Conservation (phyloP, 441 rosid genomes). For the Aquilaria agallochum region DNA sequence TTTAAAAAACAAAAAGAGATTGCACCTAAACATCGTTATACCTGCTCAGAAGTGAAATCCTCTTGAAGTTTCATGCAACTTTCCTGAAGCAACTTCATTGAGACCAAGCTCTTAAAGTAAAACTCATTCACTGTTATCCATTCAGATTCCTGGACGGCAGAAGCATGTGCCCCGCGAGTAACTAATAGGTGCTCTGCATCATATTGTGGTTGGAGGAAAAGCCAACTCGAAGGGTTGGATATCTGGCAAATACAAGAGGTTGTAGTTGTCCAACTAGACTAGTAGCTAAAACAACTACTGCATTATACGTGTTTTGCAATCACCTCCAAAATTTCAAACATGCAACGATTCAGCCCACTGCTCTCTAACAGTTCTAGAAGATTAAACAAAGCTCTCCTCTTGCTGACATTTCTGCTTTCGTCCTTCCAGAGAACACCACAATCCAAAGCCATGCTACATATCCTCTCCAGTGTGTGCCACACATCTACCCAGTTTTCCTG, state of each 20-base stretch:
- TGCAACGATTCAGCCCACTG: conserved; percentile 81
- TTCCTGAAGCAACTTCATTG: conserved; percentile 68
- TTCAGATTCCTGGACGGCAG: conserved; percentile 28
- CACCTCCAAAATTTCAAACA: conserved; percentile 69
- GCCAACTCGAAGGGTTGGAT: conserved; percentile 48
- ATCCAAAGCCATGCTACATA: conserved; percentile 40
- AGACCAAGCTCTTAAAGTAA: conserved; percentile 82
- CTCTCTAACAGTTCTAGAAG: conserved; percentile 75
- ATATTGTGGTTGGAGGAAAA: conserved; percentile 75
- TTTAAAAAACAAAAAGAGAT: too few species aligned
- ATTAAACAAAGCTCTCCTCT: conserved; percentile 72
- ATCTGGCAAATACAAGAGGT: conserved; percentile 32
- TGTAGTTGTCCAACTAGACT: conserved; percentile 6
- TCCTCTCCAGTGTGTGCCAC: conserved; percentile 48
- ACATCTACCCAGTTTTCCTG: conserved; percentile 50
- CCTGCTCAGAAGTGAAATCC: conserved; percentile 88
- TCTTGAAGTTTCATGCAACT: conserved; percentile 63
- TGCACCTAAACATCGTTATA: conserved; percentile 14
- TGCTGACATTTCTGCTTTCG: conserved; percentile 47
- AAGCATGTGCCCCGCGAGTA: conserved; percentile 21
- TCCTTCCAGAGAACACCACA: conserved; percentile 78
- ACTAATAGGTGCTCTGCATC: conserved; percentile 64
- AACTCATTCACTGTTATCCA: conserved; percentile 72
- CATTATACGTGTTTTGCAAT: not conserved
- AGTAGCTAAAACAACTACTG: too few species aligned